Evolutionary conservation across 2,329 filamentous ascomycete species (phyloP), one percentile per base, ranked within the genome.

Genomic region (Nectriaceae sp.): DNA sequence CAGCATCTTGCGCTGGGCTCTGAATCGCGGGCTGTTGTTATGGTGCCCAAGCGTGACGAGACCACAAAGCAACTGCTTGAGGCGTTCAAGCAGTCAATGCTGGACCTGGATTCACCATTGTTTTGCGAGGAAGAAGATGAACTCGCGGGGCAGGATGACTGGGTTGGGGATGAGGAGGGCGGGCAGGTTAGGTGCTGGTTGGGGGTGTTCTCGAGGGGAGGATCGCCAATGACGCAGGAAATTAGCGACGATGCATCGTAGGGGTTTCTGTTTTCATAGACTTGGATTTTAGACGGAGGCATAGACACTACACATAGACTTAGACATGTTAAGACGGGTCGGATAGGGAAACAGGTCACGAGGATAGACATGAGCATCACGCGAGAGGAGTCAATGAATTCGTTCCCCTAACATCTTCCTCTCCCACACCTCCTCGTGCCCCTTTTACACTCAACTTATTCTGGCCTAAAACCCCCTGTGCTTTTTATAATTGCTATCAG

Each of bases 1-100:
- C 71, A 78, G 33, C 90, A 91, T 70, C 75, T 97, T 11, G 78
- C 77, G 8, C 69, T 74, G 13, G 75, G 74, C 3, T 47, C 67
- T 0, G 72, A 79, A 21, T 82, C 89, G 2, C 79, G 88, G 29
- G 87, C 87, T 2, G 76, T 97, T 11, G 74, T 94, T 38, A 93
- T 96, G 72, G 83, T 95, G 37, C 93, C 93, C 0, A 75, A 90
- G 45, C 79, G 94, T 31, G 88, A 92, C 53, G 77, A 79, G 8
- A 88, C 85, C 52, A 83, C 83, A 1, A 71, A 78, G 33, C 69
- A 69, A 6, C 83, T 96, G 51, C 76, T 87, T 11, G 68, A 75
- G 4, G 75, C 81, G 11, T 85, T 97, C 56, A 78, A 78, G 36
- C 65, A 74, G 8, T 74, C 77, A 20, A 85, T 97, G 83, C 61